A percentile compares a stretch with the other conserved stretches of the same genome.
Evolutionary conservation across 805 yeast genomes (phyloP).

Genomic region (Saturnispora halmiae): DNA sequence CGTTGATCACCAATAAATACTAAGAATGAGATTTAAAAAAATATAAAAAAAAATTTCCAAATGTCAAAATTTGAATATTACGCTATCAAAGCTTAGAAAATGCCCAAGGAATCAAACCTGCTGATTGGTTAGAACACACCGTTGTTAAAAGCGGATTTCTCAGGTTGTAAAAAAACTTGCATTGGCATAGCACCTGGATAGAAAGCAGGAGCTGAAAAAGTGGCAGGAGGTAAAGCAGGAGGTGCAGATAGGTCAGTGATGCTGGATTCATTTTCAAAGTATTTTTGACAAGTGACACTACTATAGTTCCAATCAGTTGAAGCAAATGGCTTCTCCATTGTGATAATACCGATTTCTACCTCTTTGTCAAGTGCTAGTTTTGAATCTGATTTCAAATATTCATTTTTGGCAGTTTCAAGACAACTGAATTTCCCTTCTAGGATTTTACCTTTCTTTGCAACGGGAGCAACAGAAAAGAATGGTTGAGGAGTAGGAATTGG

Average conservation of each 20-base stretch:
- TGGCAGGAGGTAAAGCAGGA: too few species aligned
- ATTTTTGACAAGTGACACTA: conserved; percentile 40
- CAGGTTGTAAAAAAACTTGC: too few species aligned
- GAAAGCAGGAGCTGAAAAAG: too few species aligned
- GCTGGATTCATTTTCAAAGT: conserved; percentile 25
- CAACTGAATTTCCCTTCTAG: conserved; percentile 43
- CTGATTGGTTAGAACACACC: too few species aligned
- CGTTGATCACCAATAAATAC: not conserved
- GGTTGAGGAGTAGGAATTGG: not conserved
- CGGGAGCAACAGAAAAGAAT: conserved; percentile 6
- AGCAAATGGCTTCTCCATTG: conserved; percentile 54
- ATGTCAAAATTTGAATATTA: not conserved
- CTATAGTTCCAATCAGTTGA: conserved; percentile 18
- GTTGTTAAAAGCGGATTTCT: too few species aligned
- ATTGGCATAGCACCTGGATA: too few species aligned
- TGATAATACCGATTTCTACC: conserved; percentile 26
- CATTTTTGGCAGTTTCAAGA: conserved; percentile 38
- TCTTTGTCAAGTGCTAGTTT: conserved; percentile 5
- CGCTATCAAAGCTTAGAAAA: not conserved
- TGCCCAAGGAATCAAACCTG: too few species aligned
- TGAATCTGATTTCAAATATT: conserved; percentile 18
- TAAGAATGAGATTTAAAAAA: not conserved
- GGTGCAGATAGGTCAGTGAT: too few species aligned
- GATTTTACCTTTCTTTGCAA: conserved; percentile 13
- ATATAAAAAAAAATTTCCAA: not conserved